Evolutionary conservation across 208 protist species (phyloP), one percentile per base, ranked within the genome.

Genomic region (Wallacemonas sp.): DNA sequence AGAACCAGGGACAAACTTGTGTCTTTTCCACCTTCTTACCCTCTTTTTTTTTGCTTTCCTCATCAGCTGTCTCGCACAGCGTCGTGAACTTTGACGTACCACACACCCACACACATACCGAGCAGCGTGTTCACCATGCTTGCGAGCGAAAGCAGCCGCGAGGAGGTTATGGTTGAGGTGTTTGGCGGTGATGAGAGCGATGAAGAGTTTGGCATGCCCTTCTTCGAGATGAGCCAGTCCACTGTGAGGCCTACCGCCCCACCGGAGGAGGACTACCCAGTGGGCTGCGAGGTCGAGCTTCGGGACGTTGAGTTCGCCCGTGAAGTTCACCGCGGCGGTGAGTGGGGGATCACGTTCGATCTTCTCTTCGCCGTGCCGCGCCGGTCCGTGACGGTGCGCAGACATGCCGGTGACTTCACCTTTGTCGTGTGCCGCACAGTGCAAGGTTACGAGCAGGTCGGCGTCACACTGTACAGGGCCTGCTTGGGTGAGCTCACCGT

Each of bases 281-380:
- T 91, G 17, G 86, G 84, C 30, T 95, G 89, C 59, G 84, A 92
- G 41, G 89, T 92, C 36, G 83, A 91, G 58, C 76, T 95, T 37
- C 78, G 80, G 9, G 89, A 92, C 60, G 67, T 86, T 13, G 85
- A 87, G 32, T 81, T 77, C 19, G 89, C 89, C 8, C 33, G 50
- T 22, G 50, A 57, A 19, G n/a, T 57, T 26, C 50, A 57, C 50
- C 33, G 22, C 50, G 12, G 55, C 13, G 50, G 50, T 32, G 73
- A 73, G 33, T 95, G 86, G 85, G 84, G 92, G 61, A 76, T 79
- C 6, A 79, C 91, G 29, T 86, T 93, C 73, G 89, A 93, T 19
- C 41, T 73, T 6, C 42, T 95, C 38, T 95, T 95, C 41, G 66
- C 74, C 26, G 66, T 76, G 10, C 76, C 72, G 21, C 78, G 80